A percentile compares a stretch with the other conserved stretches of the same genome.
These are phyloP conservation scores for Fusarium globosum DNA, from an alignment of 2,329 filamentous ascomycete species.

Conservation along the genomic window DNA sequence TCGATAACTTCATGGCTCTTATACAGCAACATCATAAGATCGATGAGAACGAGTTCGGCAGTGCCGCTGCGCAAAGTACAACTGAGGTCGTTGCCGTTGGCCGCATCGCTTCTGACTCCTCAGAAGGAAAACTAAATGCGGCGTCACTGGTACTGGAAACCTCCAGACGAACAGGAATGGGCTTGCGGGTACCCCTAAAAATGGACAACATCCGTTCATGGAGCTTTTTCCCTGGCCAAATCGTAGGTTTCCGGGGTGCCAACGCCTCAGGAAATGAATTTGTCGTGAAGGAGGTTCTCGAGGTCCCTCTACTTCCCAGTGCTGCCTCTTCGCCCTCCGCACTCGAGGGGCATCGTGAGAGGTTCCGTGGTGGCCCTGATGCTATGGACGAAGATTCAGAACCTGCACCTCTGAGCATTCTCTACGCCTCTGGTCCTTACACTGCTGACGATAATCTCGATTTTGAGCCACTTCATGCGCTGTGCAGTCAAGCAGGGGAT, in stretches of 20 bases:
- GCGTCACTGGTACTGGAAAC: slow-evolving; percentile 90
- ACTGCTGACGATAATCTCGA: slow-evolving; percentile 92
- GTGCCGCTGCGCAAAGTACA: slow-evolving; percentile 85
- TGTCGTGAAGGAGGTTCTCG: slow-evolving; percentile 79
- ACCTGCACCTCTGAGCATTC: slow-evolving; percentile 76
- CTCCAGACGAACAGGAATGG: slow-evolving; percentile 84
- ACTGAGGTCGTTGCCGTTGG: slow-evolving; percentile 90
- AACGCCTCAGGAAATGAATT: slow-evolving; percentile 90
- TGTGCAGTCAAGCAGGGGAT: slow-evolving; percentile 82
- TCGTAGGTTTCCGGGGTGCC: slow-evolving; percentile 86
- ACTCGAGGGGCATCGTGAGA: slow-evolving; percentile 75
- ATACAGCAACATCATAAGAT: slow-evolving; percentile 80
- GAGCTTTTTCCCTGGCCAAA: slow-evolving; percentile 94
- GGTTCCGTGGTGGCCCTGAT: slow-evolving; percentile 72
- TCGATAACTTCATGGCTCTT: slow-evolving; percentile 85
- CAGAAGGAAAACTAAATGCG: slow-evolving; percentile 87
- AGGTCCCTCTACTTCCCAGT: slow-evolving; percentile 77
- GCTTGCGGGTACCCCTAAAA: slow-evolving; percentile 82
- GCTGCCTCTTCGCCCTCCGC: slow-evolving; percentile 76
- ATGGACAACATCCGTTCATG: slow-evolving; percentile 75
- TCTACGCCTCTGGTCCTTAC: slow-evolving; percentile 88
- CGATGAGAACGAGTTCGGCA: slow-evolving; percentile 85
- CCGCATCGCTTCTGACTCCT: slow-evolving; percentile 86
- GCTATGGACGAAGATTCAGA: slow-evolving; percentile 65
- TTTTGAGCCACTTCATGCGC: slow-evolving; percentile 84